Percentiles rank a stretch among this genome's conserved stretches.
phyloP scores from a whole-genome alignment of 768 basidiomycete genomes.

The Tricholoma hemisulphureum region DNA sequence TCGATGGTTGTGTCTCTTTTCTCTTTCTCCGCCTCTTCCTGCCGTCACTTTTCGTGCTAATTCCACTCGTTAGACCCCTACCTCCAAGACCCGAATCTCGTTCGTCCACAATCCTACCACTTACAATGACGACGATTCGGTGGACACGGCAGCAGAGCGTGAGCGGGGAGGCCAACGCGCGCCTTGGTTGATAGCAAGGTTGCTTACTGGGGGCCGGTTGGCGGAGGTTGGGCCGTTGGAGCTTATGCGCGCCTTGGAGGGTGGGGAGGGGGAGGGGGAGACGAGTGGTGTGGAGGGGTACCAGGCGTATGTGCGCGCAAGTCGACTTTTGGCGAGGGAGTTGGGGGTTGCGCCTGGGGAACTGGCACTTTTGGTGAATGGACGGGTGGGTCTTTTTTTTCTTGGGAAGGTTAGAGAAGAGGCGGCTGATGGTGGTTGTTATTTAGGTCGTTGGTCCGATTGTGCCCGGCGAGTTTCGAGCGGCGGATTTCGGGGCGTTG shows the following conservation, averaged over 20 bases:
- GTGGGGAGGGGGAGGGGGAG: constrained; percentile 13
- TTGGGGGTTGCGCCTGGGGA: constrained; percentile 61
- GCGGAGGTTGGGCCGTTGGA: constrained; percentile 36
- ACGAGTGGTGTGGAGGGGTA: constrained; percentile 33
- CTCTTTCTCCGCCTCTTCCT: constrained; percentile 1
- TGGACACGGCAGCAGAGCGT: too few species aligned
- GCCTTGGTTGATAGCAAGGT: constrained; percentile 51
- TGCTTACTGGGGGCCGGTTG: constrained; percentile 43
- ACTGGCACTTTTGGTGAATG: constrained; percentile 73
- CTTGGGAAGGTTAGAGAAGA: not conserved
- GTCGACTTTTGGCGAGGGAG: constrained; percentile 50
- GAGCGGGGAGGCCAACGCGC: too few species aligned
- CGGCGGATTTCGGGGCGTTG: constrained; percentile 72
- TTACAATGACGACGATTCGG: constrained; percentile 15
- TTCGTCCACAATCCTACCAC: constrained; percentile 72
- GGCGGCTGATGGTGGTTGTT: not conserved
- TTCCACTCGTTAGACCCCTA: constrained; percentile 35
- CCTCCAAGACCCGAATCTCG: constrained; percentile 56
- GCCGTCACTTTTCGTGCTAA: constrained; percentile 2
- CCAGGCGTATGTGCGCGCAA: constrained; percentile 41
- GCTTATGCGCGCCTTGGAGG: constrained; percentile 41
- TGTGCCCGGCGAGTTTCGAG: constrained; percentile 51
- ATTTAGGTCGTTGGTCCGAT: constrained; percentile 78
- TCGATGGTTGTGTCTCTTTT: constrained; percentile 53
- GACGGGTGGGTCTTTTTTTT: constrained; percentile 57